Conservation (phyloP, 441 rosid genomes). For the Daphne laureola region DNA sequence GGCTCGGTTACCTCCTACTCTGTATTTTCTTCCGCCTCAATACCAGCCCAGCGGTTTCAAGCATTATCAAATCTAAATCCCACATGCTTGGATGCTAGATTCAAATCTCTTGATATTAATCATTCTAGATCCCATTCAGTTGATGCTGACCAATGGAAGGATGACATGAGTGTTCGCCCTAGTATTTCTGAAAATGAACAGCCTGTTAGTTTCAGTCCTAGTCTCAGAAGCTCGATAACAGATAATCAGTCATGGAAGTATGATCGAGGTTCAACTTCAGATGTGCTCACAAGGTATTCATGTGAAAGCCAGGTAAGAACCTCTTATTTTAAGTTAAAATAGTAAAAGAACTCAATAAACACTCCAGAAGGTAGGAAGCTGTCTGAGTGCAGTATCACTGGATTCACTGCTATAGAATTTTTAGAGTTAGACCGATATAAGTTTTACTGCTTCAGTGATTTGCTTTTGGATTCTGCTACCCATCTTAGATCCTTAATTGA, state of each 20-base stretch:
- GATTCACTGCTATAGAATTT: neutral
- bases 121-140: conserved; percentile 33
- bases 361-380: neutral
- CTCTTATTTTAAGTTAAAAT: conserved; percentile 7
- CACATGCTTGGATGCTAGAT: conserved; percentile 20
- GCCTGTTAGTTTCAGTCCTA: conserved; percentile 33
- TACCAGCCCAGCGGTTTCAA: conserved; percentile 37
- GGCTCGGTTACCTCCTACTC: conserved; percentile 25
- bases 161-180: conserved; percentile 28
- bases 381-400: neutral
- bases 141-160: conserved; percentile 32
- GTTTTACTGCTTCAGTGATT: no score
- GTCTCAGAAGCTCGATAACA: conserved; percentile 34
- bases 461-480: no score
- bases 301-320: conserved; percentile 38
- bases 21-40: conserved; percentile 29
- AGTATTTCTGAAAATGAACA: conserved; percentile 27
- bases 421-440: neutral
- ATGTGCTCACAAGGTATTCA: conserved; percentile 31
- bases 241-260: conserved; percentile 41
- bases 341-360: neutral
- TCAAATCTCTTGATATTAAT: conserved; percentile 24
- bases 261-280: conserved; percentile 52
- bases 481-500: no score
- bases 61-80: conserved; percentile 38